These are phyloP conservation scores for Fusarium camptoceras DNA, from an alignment of 2,329 filamentous ascomycete species.

Conservation along the genomic window DNA sequence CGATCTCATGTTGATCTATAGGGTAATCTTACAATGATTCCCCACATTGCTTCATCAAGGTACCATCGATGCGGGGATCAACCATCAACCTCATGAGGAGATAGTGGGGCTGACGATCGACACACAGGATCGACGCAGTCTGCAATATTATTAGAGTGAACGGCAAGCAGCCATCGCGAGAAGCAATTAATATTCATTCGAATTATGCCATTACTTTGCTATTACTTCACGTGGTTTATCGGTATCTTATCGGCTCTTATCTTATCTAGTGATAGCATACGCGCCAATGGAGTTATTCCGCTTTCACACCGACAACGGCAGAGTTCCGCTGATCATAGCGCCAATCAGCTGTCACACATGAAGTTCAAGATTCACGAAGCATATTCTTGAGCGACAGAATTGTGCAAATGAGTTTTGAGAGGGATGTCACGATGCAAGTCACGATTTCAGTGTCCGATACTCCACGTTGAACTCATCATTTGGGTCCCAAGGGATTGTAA, in stretches of 20 bases:
- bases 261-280: not conserved
- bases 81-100: not conserved
- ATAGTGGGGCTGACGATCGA: not conserved
- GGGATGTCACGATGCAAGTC: not conserved
- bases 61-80: not conserved
- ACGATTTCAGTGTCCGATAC: too few relatives aligned
- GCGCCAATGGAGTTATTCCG: not conserved
- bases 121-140: not conserved
- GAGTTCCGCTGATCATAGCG: not conserved
- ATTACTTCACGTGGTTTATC: not conserved
- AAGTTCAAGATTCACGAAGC: not conserved
- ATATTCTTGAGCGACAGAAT: not conserved
- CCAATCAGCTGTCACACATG: not conserved
- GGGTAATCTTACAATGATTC: not conserved
- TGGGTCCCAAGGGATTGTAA: too few relatives aligned
- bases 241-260: not conserved
- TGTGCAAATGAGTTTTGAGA: not conserved
- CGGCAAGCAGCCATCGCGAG: not conserved
- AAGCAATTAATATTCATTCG: not conserved
- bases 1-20: not conserved
- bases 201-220: not conserved
- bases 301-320: not conserved
- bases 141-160: not conserved
- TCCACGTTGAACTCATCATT: too few relatives aligned
- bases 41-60: not conserved